Evolutionary conservation across 768 basidiomycete species (phyloP).

Genomic region (Leccinum rimulosum): DNA sequence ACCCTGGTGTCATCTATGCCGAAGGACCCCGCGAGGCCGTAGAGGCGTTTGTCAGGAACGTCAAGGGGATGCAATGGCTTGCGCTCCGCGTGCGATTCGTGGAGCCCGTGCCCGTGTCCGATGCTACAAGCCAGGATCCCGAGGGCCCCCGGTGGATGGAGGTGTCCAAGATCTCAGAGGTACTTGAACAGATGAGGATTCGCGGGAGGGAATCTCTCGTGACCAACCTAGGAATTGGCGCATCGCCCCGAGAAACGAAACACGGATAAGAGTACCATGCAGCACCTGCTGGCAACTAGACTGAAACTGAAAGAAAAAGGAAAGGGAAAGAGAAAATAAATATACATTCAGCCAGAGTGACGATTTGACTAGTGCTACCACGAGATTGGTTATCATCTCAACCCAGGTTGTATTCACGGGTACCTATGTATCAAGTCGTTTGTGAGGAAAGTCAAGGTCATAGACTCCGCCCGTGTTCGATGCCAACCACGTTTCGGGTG

Average conservation of each 20-base stretch:
- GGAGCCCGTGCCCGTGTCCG: slow-evolving; percentile 33
- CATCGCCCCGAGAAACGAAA: slow-evolving; percentile 13
- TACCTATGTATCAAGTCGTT: too few species aligned
- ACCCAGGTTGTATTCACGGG: too few species aligned
- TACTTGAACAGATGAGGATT: slow-evolving; percentile 62
- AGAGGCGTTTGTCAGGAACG: slow-evolving; percentile 61
- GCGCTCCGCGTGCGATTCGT: slow-evolving; percentile 63
- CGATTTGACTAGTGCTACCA: too few species aligned
- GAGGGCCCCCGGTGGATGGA: slow-evolving; percentile 47
- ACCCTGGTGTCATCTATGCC: slow-evolving; percentile 77
- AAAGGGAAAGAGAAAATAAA: not conserved
- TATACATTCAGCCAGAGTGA: not conserved
- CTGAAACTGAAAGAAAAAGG: too few species aligned
- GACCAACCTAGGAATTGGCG: slow-evolving; percentile 66
- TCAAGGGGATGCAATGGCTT: slow-evolving; percentile 79
- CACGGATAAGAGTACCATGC: not conserved
- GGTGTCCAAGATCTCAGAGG: slow-evolving; percentile 67
- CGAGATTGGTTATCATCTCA: too few species aligned
- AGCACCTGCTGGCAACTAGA: too few species aligned
- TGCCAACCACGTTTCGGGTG: too few species aligned
- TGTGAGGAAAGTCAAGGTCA: too few species aligned
- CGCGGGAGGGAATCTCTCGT: slow-evolving; percentile 55
- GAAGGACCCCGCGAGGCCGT: slow-evolving; percentile 51
- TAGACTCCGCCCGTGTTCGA: too few species aligned
- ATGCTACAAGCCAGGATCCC: not conserved